phyloP scores from a whole-genome alignment of 208 protist species.

The Wallacemonas sp. region DNA sequence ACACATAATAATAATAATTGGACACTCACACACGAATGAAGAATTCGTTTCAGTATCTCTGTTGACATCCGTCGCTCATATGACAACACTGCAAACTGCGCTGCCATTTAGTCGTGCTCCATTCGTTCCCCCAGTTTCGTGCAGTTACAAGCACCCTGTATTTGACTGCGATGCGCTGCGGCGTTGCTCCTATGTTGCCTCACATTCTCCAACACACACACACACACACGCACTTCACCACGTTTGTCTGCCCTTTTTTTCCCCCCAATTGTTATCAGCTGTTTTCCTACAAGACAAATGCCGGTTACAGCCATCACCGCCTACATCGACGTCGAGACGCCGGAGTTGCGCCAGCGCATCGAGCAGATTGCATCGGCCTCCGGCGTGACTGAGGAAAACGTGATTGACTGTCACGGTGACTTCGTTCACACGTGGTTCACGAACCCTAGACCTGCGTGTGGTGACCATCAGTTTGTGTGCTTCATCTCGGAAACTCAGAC shows the following conservation, averaged over 20 bases:
- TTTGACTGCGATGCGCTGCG: too few relatives aligned
- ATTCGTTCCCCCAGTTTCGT: too few relatives aligned
- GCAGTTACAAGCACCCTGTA: too few relatives aligned
- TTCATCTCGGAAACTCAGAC: slow-evolving; percentile 64
- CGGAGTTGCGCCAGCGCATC: slow-evolving; percentile 4
- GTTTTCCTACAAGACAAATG: neutral
- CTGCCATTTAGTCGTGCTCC: too few relatives aligned
- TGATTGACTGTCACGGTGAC: slow-evolving; percentile 1
- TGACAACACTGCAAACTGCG: too few relatives aligned
- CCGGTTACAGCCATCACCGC: neutral
- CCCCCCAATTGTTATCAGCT: too few relatives aligned
- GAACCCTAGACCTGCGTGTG: slow-evolving; percentile 7
- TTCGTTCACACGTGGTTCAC: slow-evolving; percentile 20
- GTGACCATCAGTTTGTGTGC: slow-evolving; percentile 38
- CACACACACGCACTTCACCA: neutral
- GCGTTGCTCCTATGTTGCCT: neutral
- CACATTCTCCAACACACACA: neutral
- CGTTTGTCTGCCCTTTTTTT: neutral
- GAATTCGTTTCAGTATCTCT: too few relatives aligned
- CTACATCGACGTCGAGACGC: slow-evolving; percentile 2
- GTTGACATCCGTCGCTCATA: too few relatives aligned
- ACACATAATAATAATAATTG: too few relatives aligned
- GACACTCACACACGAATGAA: too few relatives aligned
- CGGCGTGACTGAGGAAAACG: slow-evolving; percentile 6
- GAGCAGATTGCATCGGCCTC: slow-evolving; percentile 15